Evolutionary conservation across 1,284 basidiomycete genomes (phyloP).

Genomic region (Leccinum subrobustum): DNA sequence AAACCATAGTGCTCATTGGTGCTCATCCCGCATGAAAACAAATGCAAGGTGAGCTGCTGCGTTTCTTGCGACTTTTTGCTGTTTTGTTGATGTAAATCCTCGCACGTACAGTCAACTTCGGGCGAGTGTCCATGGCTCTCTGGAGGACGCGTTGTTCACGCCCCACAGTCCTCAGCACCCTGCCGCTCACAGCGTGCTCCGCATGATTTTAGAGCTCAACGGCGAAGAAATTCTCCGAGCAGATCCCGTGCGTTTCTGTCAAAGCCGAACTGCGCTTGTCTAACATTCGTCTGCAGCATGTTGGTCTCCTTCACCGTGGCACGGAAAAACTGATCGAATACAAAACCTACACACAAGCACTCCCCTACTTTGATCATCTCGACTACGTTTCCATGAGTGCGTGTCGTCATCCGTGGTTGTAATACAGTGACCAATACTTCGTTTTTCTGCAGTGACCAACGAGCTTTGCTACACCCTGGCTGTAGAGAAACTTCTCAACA

Average conservation of each 20-base stretch:
- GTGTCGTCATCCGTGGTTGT: conserved; percentile 28
- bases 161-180: conserved; percentile 87
- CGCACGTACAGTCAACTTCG: conserved; percentile 75
- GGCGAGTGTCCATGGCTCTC: conserved; percentile 44
- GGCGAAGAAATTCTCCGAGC: conserved; percentile 93
- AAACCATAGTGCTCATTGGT: too few relatives aligned
- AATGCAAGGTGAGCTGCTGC: too few relatives aligned
- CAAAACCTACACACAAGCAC: conserved; percentile 97
- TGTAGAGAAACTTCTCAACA: conserved; percentile 98
- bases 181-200: conserved; percentile 97
- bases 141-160: background rate
- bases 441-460: conserved; percentile 75
- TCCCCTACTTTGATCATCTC: conserved; percentile 99
- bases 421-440: background rate
- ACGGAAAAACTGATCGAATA: conserved; percentile 99
- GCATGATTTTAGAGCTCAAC: conserved; percentile 96
- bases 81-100: conserved; percentile 7
- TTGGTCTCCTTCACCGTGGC: conserved; percentile 95
- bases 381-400: conserved; percentile 99
- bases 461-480: conserved; percentile 96
- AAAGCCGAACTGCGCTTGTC: background rate
- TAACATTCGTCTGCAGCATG: conserved; percentile 57
- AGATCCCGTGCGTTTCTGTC: conserved; percentile 66
- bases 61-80: conserved; percentile 5
- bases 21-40: too few relatives aligned